Evolutionary conservation across 2,329 filamentous ascomycete species (phyloP).

Genomic region (Colletotrichum echinochloae): DNA sequence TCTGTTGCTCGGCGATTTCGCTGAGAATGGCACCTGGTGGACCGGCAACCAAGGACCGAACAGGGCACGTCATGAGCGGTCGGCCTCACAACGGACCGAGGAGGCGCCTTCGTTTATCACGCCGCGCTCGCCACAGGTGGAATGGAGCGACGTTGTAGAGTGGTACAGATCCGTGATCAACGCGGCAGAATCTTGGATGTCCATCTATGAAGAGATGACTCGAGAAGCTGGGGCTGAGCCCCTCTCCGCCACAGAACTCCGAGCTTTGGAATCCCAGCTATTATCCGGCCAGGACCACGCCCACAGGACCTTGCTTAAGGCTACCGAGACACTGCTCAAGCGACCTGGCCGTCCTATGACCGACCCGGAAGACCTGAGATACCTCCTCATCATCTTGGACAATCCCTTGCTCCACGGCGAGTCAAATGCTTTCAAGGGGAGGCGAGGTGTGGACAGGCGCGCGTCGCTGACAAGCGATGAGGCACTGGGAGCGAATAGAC

Average conservation of each 20-base stretch:
- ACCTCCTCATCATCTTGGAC: conserved; percentile 80
- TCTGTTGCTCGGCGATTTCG: conserved; percentile 78
- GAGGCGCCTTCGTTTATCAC: conserved; percentile 59
- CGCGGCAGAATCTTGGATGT: conserved; percentile 75
- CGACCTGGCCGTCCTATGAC: conserved; percentile 78
- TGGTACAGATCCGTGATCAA: conserved; percentile 82
- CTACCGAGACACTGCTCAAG: conserved; percentile 82
- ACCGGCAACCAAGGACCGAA: conserved; percentile 65
- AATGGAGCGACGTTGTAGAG: conserved; percentile 77
- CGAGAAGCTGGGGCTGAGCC: conserved; percentile 47
- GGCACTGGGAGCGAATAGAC: conserved; percentile 10
- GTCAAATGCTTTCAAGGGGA: conserved; percentile 55
- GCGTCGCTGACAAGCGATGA: conserved; percentile 6
- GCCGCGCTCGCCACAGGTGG: conserved; percentile 74
- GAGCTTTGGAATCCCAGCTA: conserved; percentile 60
- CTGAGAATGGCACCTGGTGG: conserved; percentile 88
- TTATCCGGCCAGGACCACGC: conserved; percentile 74
- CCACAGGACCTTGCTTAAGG: conserved; percentile 79
- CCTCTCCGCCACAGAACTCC: conserved; percentile 52
- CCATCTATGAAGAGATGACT: conserved; percentile 66
- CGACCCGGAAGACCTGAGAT: conserved; percentile 78
- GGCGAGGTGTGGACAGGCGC: conserved; percentile 47
- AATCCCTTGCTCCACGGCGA: conserved; percentile 79
- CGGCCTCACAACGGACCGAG: conserved; percentile 50
- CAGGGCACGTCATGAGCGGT: conserved; percentile 47